Evolutionary conservation across 2,329 filamentous ascomycete genomes (phyloP).

Genomic region (Cyclaneusma minus): DNA sequence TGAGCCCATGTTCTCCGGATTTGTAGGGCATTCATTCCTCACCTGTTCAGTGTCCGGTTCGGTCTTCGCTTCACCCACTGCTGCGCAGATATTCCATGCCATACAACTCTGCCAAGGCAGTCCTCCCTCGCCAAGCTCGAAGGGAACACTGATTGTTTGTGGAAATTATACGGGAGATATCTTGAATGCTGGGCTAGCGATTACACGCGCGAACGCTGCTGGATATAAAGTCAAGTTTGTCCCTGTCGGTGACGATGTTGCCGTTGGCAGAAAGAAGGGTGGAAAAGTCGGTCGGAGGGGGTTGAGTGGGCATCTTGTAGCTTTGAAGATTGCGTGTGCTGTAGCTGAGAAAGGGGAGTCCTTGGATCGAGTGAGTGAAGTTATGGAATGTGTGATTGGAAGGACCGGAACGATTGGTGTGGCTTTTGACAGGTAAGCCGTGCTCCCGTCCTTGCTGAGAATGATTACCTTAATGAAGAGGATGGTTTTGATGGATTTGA

Average conservation of each 20-base stretch:
- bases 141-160: constrained; percentile 1
- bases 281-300: constrained; percentile 4
- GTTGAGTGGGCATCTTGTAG: constrained; percentile 3
- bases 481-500: background rate
- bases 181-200: constrained; percentile 3
- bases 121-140: background rate
- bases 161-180: constrained; percentile 5
- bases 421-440: constrained; percentile 5
- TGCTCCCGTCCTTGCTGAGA: no score
- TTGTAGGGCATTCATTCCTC: constrained; percentile 3
- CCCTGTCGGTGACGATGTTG: constrained; percentile 3
- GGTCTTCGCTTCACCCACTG: constrained; percentile 3
- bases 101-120: constrained; percentile 3
- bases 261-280: constrained; percentile 3
- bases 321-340: constrained; percentile 2
- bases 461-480: constrained; percentile 1
- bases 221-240: constrained; percentile 2
- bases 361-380: constrained; percentile 1
- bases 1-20: constrained; percentile 4
- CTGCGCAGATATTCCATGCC: constrained; percentile 2
- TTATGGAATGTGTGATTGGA: constrained; percentile 1
- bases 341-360: constrained; percentile 1
- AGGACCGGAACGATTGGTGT: constrained; percentile 3
- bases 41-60: constrained; percentile 2
- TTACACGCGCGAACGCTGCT: constrained; percentile 2